A percentile compares a stretch with the other conserved stretches of the same genome.
These are phyloP conservation scores for Meredithiella fracta DNA, from an alignment of 2,329 filamentous ascomycete species.

Conservation along the genomic window DNA sequence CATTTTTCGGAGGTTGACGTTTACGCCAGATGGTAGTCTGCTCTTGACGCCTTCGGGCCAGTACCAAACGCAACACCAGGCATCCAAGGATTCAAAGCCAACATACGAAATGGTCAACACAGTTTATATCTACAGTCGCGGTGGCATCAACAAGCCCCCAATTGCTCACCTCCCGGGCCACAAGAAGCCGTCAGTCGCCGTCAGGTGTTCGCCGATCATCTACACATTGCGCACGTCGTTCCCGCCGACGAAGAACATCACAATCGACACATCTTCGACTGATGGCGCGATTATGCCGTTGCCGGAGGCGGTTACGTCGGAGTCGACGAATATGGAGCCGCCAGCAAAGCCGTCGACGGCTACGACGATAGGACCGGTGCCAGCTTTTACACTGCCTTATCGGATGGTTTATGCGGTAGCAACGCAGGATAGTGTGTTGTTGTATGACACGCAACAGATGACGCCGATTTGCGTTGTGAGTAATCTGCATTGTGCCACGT, in stretches of 20 bases:
- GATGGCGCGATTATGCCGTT: conserved; percentile 72
- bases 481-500: conserved; percentile 93
- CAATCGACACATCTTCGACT: conserved; percentile 77
- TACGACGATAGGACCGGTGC: conserved; percentile 40
- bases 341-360: conserved; percentile 47
- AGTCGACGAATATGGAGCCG: conserved; percentile 65
- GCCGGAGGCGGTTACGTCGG: conserved; percentile 38
- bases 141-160: conserved; percentile 90
- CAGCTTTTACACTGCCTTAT: conserved; percentile 74
- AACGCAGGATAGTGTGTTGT: conserved; percentile 82
- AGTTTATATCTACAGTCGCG: conserved; percentile 93
- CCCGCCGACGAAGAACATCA: conserved; percentile 69
- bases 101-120: conserved; percentile 86
- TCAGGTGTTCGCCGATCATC: conserved; percentile 80
- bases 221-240: conserved; percentile 61
- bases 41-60: conserved; percentile 90
- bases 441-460: conserved; percentile 95
- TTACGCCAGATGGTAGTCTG: conserved; percentile 86
- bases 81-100: conserved; percentile 50
- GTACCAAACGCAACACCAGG: conserved; percentile 64
- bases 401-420: conserved; percentile 93
- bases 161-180: conserved; percentile 90
- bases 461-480: conserved; percentile 88
- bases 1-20: conserved; percentile 90
- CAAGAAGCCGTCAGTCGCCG: conserved; percentile 93